Conservation (phyloP, 352 stramenopile genomes). For the Elongisporangium prolatum region DNA sequence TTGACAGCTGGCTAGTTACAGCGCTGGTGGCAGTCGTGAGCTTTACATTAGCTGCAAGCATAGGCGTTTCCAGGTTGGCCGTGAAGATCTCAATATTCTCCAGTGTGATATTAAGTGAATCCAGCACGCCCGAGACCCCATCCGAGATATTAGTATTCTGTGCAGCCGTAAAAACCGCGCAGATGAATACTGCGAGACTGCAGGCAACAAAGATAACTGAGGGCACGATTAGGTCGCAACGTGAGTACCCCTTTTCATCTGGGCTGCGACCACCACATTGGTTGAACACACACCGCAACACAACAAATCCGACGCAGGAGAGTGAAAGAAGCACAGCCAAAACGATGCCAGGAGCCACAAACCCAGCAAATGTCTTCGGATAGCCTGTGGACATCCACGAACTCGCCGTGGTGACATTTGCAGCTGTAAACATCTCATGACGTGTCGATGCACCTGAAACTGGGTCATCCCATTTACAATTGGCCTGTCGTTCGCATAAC, state of each 20-base stretch:
- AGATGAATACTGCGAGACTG: slow-evolving; percentile 76
- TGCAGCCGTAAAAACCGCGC: slow-evolving; percentile 61
- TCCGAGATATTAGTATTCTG: slow-evolving; percentile 83
- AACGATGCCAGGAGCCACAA: slow-evolving; percentile 66
- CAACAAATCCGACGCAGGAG: slow-evolving; percentile 47
- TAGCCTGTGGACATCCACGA: slow-evolving; percentile 71
- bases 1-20: slow-evolving; percentile 32
- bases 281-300: slow-evolving; percentile 79
- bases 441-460: slow-evolving; percentile 30
- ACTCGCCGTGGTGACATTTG: slow-evolving; percentile 43
- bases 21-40: slow-evolving; percentile 34
- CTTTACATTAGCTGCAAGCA: slow-evolving; percentile 35
- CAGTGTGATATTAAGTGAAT: slow-evolving; percentile 67
- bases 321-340: slow-evolving; percentile 63
- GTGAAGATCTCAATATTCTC: slow-evolving; percentile 77
- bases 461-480: slow-evolving; percentile 80
- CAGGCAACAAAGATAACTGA: slow-evolving; percentile 57
- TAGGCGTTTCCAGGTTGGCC: slow-evolving; percentile 45
- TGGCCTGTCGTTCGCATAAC: slow-evolving; percentile 65
- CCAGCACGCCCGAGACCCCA: slow-evolving; percentile 48
- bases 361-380: slow-evolving; percentile 57
- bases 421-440: slow-evolving; percentile 48
- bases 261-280: slow-evolving; percentile 72
- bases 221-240: slow-evolving; percentile 71
- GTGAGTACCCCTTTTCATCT: slow-evolving; percentile 70